Conservation (phyloP, 2,329 filamentous ascomycete genomes). For the Sporothrix dimorphospora region DNA sequence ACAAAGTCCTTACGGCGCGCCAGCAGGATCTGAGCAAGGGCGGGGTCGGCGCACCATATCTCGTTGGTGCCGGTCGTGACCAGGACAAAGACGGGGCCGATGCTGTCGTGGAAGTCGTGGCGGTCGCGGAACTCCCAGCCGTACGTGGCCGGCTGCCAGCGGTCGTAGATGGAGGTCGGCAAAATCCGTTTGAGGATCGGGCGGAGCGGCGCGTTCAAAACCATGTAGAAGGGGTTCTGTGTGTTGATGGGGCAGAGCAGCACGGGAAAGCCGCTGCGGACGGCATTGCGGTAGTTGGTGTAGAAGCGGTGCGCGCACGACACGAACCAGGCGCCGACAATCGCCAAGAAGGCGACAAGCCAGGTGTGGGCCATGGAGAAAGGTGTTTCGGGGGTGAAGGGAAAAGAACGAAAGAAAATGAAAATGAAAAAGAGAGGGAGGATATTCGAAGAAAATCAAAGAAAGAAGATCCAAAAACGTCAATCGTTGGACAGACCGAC, state of each 20-base stretch:
- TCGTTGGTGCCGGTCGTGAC: constrained; percentile 37
- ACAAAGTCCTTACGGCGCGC: constrained; percentile 44
- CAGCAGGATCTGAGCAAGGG: constrained; percentile 39
- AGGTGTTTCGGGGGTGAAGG: too few relatives aligned
- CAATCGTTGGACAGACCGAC: background rate
- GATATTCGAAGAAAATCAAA: background rate
- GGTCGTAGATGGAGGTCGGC: constrained; percentile 24
- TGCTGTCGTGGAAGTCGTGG: constrained; percentile 36
- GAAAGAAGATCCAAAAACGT: background rate
- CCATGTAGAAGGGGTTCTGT: constrained; percentile 26
- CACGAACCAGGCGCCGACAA: constrained; percentile 14
- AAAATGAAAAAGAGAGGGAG: background rate
- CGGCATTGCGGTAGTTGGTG: constrained; percentile 28
- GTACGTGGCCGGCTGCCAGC: constrained; percentile 32
- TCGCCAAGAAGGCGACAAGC: constrained; percentile 10
- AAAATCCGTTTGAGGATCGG: constrained; percentile 23
- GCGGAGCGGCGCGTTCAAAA: constrained; percentile 23
- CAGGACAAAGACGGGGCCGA: constrained; percentile 40
- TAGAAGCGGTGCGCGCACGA: constrained; percentile 22
- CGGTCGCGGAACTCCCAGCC: constrained; percentile 43
- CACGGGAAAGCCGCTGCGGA: constrained; percentile 19
- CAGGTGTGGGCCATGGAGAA: constrained; percentile 17
- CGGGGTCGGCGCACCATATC: constrained; percentile 40
- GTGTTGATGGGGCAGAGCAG: constrained; percentile 26
- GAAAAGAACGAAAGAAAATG: background rate